A percentile compares a stretch with the other conserved stretches of the same genome.
These are phyloP conservation scores for Podaxis sp. DNA, from an alignment of 768 basidiomycete genomes.

Conservation along the genomic window DNA sequence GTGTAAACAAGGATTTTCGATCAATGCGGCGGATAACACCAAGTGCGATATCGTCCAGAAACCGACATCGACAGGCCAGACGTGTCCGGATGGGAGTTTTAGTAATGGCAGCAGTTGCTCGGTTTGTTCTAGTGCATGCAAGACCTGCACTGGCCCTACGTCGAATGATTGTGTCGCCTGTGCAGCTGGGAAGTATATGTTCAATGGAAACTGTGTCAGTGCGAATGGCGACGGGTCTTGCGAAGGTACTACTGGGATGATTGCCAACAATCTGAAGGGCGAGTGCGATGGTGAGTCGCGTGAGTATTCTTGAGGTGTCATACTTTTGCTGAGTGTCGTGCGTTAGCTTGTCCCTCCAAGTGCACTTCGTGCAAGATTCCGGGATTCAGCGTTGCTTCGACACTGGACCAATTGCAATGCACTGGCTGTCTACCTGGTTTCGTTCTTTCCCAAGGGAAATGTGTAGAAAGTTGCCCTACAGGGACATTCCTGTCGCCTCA, in stretches of 20 bases:
- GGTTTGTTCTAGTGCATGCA: slow-evolving; percentile 63
- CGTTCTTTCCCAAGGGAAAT: slow-evolving; percentile 68
- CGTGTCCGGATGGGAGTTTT: slow-evolving; percentile 71
- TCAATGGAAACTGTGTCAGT: slow-evolving; percentile 72
- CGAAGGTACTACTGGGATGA: slow-evolving; percentile 57
- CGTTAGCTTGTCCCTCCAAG: slow-evolving; percentile 74
- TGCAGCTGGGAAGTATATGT: slow-evolving; percentile 54
- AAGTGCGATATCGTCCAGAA: slow-evolving; percentile 58
- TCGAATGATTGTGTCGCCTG: slow-evolving; percentile 76
- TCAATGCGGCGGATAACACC: slow-evolving; percentile 63
- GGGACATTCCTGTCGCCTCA: slow-evolving; percentile 71
- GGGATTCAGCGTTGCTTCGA: slow-evolving; percentile 69
- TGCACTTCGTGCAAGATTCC: slow-evolving; percentile 79
- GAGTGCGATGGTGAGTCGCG: slow-evolving; percentile 74
- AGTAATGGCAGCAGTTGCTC: slow-evolving; percentile 50
- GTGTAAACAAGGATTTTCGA: slow-evolving; percentile 71
- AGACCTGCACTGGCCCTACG: slow-evolving; percentile 66
- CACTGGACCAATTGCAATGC: slow-evolving; percentile 65
- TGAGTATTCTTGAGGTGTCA: neutral
- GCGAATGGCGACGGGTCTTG: slow-evolving; percentile 72
- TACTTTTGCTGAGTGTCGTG: slow-evolving; percentile 13
- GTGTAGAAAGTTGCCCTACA: slow-evolving; percentile 68
- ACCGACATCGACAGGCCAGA: slow-evolving; percentile 47
- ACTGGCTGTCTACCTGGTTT: slow-evolving; percentile 78
- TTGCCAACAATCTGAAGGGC: slow-evolving; percentile 81